Evolutionary conservation across 2,329 filamentous ascomycete genomes (phyloP).

Genomic region (Lojkania enalia): DNA sequence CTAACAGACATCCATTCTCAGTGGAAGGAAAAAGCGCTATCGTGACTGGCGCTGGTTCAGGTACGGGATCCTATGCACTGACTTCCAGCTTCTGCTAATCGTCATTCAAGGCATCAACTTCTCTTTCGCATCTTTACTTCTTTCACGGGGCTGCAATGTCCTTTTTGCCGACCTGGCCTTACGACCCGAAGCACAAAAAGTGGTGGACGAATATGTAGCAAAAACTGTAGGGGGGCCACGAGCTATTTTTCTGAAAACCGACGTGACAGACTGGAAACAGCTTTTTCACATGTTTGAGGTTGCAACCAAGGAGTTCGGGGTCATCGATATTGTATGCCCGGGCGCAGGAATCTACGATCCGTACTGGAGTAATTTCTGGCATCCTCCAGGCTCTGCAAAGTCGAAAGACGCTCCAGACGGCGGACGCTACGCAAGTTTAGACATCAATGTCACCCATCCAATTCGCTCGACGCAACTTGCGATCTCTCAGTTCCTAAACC

Average conservation of each 20-base stretch:
- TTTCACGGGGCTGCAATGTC: conserved; percentile 52
- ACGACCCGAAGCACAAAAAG: conserved; percentile 51
- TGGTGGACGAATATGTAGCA: conserved; percentile 43
- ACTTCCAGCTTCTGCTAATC: background rate
- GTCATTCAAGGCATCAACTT: conserved; percentile 50
- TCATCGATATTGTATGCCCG: conserved; percentile 53
- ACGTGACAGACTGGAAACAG: conserved; percentile 45
- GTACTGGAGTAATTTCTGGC: conserved; percentile 54
- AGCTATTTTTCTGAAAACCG: conserved; percentile 50
- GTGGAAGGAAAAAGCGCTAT: conserved; percentile 53
- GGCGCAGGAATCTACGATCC: conserved; percentile 56
- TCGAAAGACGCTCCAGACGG: conserved; percentile 39
- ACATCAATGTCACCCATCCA: conserved; percentile 55
- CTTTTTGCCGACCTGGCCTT: conserved; percentile 53
- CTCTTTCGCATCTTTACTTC: conserved; percentile 51
- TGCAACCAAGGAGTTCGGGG: conserved; percentile 34
- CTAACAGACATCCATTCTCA: conserved; percentile 32
- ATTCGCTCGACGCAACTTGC: conserved; percentile 54
- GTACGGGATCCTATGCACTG: conserved; percentile 15
- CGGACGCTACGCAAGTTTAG: conserved; percentile 40
- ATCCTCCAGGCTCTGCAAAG: conserved; percentile 46
- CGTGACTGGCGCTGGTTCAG: conserved; percentile 52
- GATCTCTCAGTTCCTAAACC: conserved; percentile 50
- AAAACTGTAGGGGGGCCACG: conserved; percentile 28
- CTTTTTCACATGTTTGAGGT: conserved; percentile 39